Evolutionary conservation across 139 green algal genomes (phyloP).

Genomic region (Tetraselmis chui): DNA sequence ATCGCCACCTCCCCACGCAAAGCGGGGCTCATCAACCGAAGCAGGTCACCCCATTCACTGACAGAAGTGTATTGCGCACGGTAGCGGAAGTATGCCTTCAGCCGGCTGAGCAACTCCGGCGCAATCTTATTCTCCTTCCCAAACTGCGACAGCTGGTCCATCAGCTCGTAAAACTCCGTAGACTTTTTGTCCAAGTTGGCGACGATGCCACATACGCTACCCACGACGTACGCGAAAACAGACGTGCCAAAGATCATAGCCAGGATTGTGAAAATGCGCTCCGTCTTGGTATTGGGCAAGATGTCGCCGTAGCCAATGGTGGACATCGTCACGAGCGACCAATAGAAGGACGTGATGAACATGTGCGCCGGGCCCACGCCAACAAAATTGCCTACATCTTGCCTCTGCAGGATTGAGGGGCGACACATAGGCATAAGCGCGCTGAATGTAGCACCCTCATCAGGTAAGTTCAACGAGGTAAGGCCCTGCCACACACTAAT

Average conservation of each 20-base stretch:
- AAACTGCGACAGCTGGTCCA: conserved; percentile 19
- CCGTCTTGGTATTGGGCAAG: conserved; percentile 11
- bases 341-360: neutral
- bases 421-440: too few relatives aligned
- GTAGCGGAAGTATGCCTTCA: conserved; percentile 18
- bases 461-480: too few relatives aligned
- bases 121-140: conserved; percentile 18
- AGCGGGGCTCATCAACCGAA: conserved; percentile 18
- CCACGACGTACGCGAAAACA: conserved; percentile 24
- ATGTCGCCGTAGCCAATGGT: conserved; percentile 28
- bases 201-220: conserved; percentile 19
- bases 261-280: conserved; percentile 20
- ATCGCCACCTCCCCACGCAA: conserved; percentile 17
- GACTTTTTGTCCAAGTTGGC: conserved; percentile 14
- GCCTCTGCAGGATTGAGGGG: neutral
- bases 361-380: neutral
- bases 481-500: too few relatives aligned
- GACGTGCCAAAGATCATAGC: conserved; percentile 20
- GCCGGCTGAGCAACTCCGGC: conserved; percentile 1
- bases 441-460: too few relatives aligned
- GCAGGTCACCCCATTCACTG: conserved; percentile 6
- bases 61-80: conserved; percentile 4
- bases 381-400: neutral
- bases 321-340: conserved; percentile 12
- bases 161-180: conserved; percentile 17